phyloP scores from a whole-genome alignment of 495 filamentous ascomycete genomes.

The Penicillium silybi region DNA sequence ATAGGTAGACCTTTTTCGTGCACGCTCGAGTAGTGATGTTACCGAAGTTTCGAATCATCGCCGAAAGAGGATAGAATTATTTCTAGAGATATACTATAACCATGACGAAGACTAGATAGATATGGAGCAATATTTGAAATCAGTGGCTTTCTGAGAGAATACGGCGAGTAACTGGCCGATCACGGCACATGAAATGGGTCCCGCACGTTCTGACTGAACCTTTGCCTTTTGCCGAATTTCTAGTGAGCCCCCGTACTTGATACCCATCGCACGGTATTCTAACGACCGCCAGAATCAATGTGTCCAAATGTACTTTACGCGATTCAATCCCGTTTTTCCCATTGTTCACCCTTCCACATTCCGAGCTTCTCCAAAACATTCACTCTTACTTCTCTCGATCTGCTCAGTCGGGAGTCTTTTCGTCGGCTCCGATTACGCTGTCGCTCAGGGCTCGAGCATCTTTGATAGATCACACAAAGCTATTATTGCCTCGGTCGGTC shows the following conservation, averaged over 20 bases:
- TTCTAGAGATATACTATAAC: no score
- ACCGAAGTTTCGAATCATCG: background rate
- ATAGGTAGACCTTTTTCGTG: constrained; percentile 16
- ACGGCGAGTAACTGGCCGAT: no score
- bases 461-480: constrained; percentile 34
- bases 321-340: constrained; percentile 26
- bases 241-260: constrained; percentile 7
- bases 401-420: constrained; percentile 31
- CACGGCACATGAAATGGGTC: background rate
- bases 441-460: constrained; percentile 21
- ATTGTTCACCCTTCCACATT: constrained; percentile 32
- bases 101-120: no score
- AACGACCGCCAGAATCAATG: no score
- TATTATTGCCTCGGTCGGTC: constrained; percentile 20
- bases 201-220: constrained; percentile 10
- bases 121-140: no score
- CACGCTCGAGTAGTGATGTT: background rate
- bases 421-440: constrained; percentile 23
- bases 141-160: no score
- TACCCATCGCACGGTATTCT: no score
- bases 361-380: constrained; percentile 18
- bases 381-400: constrained; percentile 17
- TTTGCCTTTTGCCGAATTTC: constrained; percentile 25
- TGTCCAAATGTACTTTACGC: constrained; percentile 22
- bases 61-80: background rate